Evolutionary conservation across 1,139 yeast genomes (phyloP).

Genomic region (Geotrichum carabidarum): DNA sequence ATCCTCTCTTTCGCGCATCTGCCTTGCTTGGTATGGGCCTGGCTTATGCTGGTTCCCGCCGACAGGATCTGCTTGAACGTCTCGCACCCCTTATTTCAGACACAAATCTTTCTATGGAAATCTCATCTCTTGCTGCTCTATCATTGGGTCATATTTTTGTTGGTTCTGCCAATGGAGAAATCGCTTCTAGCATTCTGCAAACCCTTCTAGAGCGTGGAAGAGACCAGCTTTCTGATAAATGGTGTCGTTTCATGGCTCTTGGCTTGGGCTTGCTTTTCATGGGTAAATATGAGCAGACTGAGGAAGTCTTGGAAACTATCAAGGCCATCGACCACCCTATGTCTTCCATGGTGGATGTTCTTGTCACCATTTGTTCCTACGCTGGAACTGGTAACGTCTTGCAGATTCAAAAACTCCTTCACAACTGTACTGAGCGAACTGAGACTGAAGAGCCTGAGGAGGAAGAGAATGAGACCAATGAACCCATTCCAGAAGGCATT

Average conservation of each 20-base stretch:
- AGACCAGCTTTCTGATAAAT: conserved; percentile 71
- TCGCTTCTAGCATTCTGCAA: conserved; percentile 84
- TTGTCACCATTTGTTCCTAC: conserved; percentile 89
- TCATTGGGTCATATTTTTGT: conserved; percentile 93
- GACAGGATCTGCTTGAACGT: conserved; percentile 73
- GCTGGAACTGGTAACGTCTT: conserved; percentile 98
- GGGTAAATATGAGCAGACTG: conserved; percentile 93
- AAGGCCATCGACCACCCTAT: conserved; percentile 95
- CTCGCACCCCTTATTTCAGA: conserved; percentile 87
- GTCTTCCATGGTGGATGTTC: conserved; percentile 79
- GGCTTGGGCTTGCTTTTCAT: conserved; percentile 89
- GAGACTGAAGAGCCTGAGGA: conserved; percentile 46
- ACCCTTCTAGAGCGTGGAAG: conserved; percentile 82
- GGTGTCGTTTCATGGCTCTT: conserved; percentile 84
- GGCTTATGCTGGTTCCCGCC: conserved; percentile 91
- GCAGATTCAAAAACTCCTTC: conserved; percentile 85
- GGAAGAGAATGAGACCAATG: conserved; percentile 39
- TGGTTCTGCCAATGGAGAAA: conserved; percentile 93
- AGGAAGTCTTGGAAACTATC: conserved; percentile 89
- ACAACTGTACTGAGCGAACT: conserved; percentile 64
- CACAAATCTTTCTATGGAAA: conserved; percentile 65
- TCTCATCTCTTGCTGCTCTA: conserved; percentile 80
- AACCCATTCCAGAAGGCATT: conserved; percentile 21
- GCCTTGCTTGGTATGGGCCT: conserved; percentile 90
- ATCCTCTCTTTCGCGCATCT: conserved; percentile 55